Evolutionary conservation across 2,329 filamentous ascomycete species (phyloP).

Genomic region (Scedosporium dehoogii): DNA sequence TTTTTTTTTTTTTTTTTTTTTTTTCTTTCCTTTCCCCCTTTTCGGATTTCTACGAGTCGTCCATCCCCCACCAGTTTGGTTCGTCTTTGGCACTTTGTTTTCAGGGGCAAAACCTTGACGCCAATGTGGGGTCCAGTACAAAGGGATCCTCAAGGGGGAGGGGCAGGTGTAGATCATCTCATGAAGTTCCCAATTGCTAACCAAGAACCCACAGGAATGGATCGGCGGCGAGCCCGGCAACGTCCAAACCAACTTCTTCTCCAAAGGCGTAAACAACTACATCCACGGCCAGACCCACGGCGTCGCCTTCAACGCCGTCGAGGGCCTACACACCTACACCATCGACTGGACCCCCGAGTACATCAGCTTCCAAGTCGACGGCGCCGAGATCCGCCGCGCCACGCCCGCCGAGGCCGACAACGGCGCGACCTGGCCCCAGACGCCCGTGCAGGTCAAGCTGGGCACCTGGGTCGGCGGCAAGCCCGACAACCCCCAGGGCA

Average conservation of each 20-base stretch:
- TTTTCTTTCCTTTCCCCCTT: neutral
- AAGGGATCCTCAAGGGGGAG: slow-evolving; percentile 20
- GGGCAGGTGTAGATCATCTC: slow-evolving; percentile 4
- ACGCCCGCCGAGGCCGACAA: slow-evolving; percentile 36
- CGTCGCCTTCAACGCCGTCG: slow-evolving; percentile 27
- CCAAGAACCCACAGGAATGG: slow-evolving; percentile 44
- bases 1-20: too few relatives aligned
- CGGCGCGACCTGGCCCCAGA: slow-evolving; percentile 48
- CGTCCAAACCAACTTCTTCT: slow-evolving; percentile 77
- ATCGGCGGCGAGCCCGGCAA: slow-evolving; percentile 57
- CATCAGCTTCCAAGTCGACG: slow-evolving; percentile 51
- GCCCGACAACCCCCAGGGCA: slow-evolving; percentile 40
- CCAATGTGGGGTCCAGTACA: neutral
- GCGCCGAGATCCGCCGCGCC: slow-evolving; percentile 32
- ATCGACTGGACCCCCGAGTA: slow-evolving; percentile 54
- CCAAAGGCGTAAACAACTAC: slow-evolving; percentile 51
- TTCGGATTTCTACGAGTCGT: neutral
- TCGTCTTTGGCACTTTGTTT: neutral
- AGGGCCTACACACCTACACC: slow-evolving; percentile 51
- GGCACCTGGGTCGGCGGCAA: slow-evolving; percentile 46
- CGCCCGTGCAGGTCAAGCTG: slow-evolving; percentile 57
- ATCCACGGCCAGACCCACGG: slow-evolving; percentile 38
- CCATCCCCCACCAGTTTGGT: neutral
- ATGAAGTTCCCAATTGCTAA: slow-evolving; percentile 42
- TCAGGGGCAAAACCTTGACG: neutral